Percentiles rank a stretch among this genome's conserved stretches.
These are phyloP conservation scores for Aspergillus transmontanensis DNA, from an alignment of 2,329 filamentous ascomycete species.

Conservation along the genomic window DNA sequence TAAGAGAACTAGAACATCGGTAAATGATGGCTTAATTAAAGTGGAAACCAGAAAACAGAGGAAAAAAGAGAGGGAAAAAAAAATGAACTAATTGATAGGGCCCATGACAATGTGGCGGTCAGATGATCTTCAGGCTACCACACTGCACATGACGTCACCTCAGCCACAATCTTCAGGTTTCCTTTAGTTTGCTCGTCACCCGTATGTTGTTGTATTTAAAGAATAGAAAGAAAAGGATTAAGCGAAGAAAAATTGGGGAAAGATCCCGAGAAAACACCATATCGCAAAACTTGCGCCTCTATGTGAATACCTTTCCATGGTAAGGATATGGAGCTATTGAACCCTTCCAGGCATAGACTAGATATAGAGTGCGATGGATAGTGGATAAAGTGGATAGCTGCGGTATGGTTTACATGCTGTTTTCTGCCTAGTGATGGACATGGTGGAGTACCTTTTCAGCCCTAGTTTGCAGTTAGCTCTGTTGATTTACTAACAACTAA, in stretches of 20 bases:
- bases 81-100: background rate
- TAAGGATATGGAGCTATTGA: constrained; percentile 1
- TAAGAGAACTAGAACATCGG: background rate
- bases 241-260: background rate
- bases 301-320: background rate
- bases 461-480: background rate
- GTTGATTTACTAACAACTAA: background rate
- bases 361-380: background rate
- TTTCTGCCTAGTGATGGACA: background rate
- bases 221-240: background rate
- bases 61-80: background rate
- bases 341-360: background rate
- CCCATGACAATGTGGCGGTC: constrained; percentile 1
- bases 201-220: no score
- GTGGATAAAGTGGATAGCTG: background rate
- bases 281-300: background rate
- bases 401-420: background rate
- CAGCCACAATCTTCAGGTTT: background rate
- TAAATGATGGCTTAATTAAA: background rate
- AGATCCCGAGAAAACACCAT: background rate
- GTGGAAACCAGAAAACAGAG: background rate
- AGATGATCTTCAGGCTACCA: constrained; percentile 4
- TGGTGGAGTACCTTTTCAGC: background rate
- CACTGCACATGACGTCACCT: background rate
- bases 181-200: background rate